A percentile compares a stretch with the other conserved stretches of the same genome.
These are phyloP conservation scores for Sphaerosporella brunnea DNA, from an alignment of 495 filamentous ascomycete genomes.

Conservation along the genomic window DNA sequence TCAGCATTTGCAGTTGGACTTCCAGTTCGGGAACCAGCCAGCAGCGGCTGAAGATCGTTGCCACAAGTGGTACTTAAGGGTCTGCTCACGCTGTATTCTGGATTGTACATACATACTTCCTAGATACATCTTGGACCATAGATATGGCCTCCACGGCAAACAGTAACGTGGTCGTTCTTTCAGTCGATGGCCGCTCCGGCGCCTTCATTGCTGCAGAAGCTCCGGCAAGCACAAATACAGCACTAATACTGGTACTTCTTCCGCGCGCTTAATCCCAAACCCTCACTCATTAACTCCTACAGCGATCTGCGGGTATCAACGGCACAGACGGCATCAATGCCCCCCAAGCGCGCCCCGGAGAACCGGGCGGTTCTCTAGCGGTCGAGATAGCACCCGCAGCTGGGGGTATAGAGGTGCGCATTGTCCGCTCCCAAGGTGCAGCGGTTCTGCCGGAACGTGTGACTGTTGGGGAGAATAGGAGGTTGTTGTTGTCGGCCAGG, in stretches of 20 bases:
- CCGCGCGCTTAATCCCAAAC: too few relatives aligned
- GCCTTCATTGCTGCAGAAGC: too few relatives aligned
- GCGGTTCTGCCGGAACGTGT: neutral
- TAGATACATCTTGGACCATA: too few relatives aligned
- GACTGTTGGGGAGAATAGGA: neutral
- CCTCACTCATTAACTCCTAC: too few relatives aligned
- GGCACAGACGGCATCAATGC: neutral
- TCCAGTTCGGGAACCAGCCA: too few relatives aligned
- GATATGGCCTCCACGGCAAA: too few relatives aligned
- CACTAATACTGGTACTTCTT: neutral
- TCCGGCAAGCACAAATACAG: neutral
- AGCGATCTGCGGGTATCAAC: neutral
- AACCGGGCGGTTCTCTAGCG: neutral
- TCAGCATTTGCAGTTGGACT: too few relatives aligned
- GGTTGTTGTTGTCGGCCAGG: conserved; percentile 6
- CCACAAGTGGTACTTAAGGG: too few relatives aligned
- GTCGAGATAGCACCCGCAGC: conserved; percentile 6
- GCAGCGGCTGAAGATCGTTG: too few relatives aligned
- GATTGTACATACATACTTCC: too few relatives aligned
- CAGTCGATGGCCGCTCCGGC: neutral
- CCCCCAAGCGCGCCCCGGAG: neutral
- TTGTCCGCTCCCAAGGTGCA: neutral
- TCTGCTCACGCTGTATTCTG: too few relatives aligned
- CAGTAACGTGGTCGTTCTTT: neutral
- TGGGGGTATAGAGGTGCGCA: neutral